These are phyloP conservation scores for Evernia prunastri DNA, from an alignment of 495 filamentous ascomycete genomes.

Conservation along the genomic window DNA sequence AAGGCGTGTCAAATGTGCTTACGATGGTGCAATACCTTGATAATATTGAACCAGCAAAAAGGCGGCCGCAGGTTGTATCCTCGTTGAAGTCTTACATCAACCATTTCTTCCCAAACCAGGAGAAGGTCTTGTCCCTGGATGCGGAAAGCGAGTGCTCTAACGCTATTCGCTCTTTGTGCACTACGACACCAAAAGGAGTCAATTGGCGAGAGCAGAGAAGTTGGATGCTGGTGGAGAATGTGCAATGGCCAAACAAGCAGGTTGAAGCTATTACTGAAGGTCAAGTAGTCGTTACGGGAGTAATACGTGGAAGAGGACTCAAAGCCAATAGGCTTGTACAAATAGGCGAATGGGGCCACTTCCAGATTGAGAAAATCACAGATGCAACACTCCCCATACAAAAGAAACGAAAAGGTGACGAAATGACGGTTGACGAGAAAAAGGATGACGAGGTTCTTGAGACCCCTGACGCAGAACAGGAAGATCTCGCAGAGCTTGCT, in stretches of 20 bases:
- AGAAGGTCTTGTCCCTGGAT: conserved; percentile 81
- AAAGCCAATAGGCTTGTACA: conserved; percentile 88
- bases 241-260: conserved; percentile 55
- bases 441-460: conserved; percentile 53
- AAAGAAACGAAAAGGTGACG: conserved; percentile 54
- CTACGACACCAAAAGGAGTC: conserved; percentile 81
- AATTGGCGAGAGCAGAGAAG: conserved; percentile 89
- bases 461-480: conserved; percentile 64
- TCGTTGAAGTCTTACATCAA: conserved; percentile 86
- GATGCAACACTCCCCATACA: conserved; percentile 53
- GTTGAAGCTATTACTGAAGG: conserved; percentile 36
- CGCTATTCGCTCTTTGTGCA: conserved; percentile 82
- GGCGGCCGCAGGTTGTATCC: conserved; percentile 61
- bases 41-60: conserved; percentile 69
- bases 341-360: conserved; percentile 90
- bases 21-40: conserved; percentile 74
- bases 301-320: conserved; percentile 76
- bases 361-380: conserved; percentile 83
- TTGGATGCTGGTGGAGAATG: conserved; percentile 86
- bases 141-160: conserved; percentile 84
- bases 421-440: conserved; percentile 61
- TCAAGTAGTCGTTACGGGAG: conserved; percentile 71
- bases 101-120: conserved; percentile 84
- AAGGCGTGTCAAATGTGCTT: conserved; percentile 83
- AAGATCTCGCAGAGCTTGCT: conserved; percentile 74